A percentile compares a stretch with the other conserved stretches of the same genome.
These are phyloP conservation scores for Hygrophila difformis DNA, from an alignment of 257 asterid genomes.

Conservation along the genomic window DNA sequence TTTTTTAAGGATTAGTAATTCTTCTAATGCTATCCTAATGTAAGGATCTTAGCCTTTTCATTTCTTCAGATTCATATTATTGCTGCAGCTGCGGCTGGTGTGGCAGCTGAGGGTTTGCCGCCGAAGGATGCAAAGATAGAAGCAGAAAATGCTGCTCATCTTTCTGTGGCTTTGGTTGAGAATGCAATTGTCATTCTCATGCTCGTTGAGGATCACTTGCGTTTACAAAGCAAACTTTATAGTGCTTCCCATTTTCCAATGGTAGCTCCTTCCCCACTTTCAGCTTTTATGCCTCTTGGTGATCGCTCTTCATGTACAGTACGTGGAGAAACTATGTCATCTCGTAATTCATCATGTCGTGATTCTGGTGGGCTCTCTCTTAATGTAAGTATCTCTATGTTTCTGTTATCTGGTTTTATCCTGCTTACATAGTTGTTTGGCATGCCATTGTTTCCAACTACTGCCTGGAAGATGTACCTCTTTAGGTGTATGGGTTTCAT, in stretches of 20 bases:
- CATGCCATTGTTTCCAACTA: constrained; percentile 13
- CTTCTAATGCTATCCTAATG: constrained; percentile 22
- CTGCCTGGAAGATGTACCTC: constrained; percentile 4
- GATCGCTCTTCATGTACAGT: constrained; percentile 38
- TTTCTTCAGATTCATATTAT: constrained; percentile 88
- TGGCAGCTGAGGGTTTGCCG: constrained; percentile 91
- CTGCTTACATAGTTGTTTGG: constrained; percentile 10
- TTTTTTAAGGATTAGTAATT: constrained; percentile 4
- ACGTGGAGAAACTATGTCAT: constrained; percentile 39
- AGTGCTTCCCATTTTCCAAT: constrained; percentile 57
- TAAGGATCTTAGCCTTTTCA: constrained; percentile 36
- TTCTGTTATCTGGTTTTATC: constrained; percentile 12
- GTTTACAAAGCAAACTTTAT: constrained; percentile 87
- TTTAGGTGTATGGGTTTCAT: constrained; percentile 10
- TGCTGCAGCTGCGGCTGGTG: constrained; percentile 99
- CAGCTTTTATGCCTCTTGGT: constrained; percentile 41
- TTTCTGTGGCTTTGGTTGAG: constrained; percentile 96
- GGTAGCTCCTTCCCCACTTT: constrained; percentile 59
- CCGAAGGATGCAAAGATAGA: constrained; percentile 84
- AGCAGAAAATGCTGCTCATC: constrained; percentile 98
- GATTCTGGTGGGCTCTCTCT: constrained; percentile 69
- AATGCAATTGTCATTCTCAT: constrained; percentile 93
- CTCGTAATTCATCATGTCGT: constrained; percentile 55
- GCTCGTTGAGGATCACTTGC: constrained; percentile 97
- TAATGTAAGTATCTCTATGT: constrained; percentile 44